Percentiles rank a stretch among this genome's conserved stretches.
Conservation (phyloP, 495 filamentous ascomycete genomes). For the Trichoderma virens region DNA sequence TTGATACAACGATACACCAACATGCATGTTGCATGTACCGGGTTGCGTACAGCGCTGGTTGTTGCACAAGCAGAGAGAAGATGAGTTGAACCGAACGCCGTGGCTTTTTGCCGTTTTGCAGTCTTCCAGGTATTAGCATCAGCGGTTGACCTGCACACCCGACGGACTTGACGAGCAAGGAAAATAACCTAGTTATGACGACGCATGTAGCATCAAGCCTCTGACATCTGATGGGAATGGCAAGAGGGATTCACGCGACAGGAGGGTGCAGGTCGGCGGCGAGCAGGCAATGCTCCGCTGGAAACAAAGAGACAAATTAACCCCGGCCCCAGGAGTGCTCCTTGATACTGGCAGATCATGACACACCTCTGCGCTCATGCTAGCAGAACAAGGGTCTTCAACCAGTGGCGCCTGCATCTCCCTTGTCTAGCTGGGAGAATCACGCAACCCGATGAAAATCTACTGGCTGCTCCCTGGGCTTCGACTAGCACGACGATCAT, state of each 20-base stretch:
- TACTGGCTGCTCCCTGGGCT: slow-evolving; percentile 2
- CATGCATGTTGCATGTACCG: too few species aligned
- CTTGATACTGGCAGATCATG: slow-evolving; percentile 4
- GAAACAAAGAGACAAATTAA: background rate
- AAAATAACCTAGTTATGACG: background rate
- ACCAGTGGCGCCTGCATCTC: background rate
- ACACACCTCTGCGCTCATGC: background rate
- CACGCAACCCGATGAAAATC: slow-evolving; percentile 5
- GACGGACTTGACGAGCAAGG: too few species aligned
- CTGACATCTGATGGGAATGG: background rate
- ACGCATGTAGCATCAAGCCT: background rate
- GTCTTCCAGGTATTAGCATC: background rate
- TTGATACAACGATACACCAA: background rate
- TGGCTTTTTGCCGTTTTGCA: background rate
- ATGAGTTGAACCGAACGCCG: too few species aligned
- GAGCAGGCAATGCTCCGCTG: background rate
- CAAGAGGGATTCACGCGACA: background rate
- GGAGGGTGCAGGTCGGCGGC: background rate
- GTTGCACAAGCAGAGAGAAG: background rate
- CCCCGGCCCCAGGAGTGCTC: background rate
- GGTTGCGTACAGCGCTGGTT: too few species aligned
- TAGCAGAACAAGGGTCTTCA: background rate
- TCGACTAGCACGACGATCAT: slow-evolving; percentile 7
- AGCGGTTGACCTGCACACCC: too few species aligned
- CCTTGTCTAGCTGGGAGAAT: background rate